These are phyloP conservation scores for Fusarium praegraminearum DNA, from an alignment of 2,329 filamentous ascomycete genomes.

Conservation along the genomic window DNA sequence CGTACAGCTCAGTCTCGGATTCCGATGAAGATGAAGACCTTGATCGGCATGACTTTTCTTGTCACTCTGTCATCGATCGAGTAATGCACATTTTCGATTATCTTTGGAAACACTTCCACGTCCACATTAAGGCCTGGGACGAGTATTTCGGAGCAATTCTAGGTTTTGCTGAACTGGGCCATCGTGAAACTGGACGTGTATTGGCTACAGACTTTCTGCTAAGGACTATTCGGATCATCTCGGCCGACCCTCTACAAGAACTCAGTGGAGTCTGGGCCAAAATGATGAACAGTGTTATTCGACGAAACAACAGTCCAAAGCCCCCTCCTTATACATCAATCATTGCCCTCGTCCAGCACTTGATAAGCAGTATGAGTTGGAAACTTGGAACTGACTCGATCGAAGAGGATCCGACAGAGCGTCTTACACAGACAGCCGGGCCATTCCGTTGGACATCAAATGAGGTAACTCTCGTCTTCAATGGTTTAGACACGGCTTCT, in stretches of 20 bases:
- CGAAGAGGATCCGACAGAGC: conserved; percentile 55
- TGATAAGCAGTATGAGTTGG: conserved; percentile 60
- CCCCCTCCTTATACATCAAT: conserved; percentile 66
- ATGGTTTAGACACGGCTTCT: conserved; percentile 50
- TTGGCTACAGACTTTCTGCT: conserved; percentile 71
- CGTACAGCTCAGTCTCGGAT: conserved; percentile 36
- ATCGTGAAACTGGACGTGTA: conserved; percentile 67
- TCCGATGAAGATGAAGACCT: conserved; percentile 49
- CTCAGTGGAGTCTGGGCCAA: conserved; percentile 67
- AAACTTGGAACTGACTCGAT: conserved; percentile 52
- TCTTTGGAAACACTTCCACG: conserved; percentile 73
- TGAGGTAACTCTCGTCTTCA: conserved; percentile 62
- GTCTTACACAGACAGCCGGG: conserved; percentile 52
- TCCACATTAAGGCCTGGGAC: conserved; percentile 75
- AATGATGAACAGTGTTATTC: conserved; percentile 64
- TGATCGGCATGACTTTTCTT: conserved; percentile 5
- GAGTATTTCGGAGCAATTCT: conserved; percentile 80
- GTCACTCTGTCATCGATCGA: conserved; percentile 51
- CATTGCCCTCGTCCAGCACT: conserved; percentile 61
- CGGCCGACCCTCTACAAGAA: conserved; percentile 66
- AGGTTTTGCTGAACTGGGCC: conserved; percentile 73
- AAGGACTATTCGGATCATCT: conserved; percentile 69
- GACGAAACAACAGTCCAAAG: conserved; percentile 61
- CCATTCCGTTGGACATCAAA: conserved; percentile 59
- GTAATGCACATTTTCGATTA: conserved; percentile 63